Base-by-base conservation (phyloP, 805 yeast species). In the Starmerella asiatica region DNA sequence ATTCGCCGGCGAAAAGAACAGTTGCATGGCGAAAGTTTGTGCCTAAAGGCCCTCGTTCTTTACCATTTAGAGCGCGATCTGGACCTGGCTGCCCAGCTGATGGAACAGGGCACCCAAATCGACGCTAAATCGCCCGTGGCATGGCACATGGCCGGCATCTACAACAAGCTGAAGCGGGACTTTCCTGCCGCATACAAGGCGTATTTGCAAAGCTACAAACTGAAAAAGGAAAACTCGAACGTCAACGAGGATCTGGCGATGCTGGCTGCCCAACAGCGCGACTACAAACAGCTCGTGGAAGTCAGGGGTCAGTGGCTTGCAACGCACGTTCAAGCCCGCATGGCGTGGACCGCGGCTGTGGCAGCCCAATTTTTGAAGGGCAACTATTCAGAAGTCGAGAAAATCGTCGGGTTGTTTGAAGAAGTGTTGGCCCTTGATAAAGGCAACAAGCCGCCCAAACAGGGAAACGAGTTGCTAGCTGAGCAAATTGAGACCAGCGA, bases 121-220 rank as follows among this genome's bases (percentile, higher is more conserved):
- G 77, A 72, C 28, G 63, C 73, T 16, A 60, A 65, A 3, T 75
- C 83, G 50, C 76, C 82, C 38, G 71, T 85, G 34, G 79, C 81
- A 16, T 71, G 83, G 60, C 97, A 91, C 54, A 73, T 91, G 51
- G 69, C 82, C 4, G 97, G 95, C 16, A 75, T 88, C 38, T 79
- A 79, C 56, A 79, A 80, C 63, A 70, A 93, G 48, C 65, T 75
- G 21, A 68, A 73, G 33, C 75, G 73, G 48, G 70, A 79, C 47
- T 85, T 80, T 56, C 64, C 64, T 6, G 85, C 78, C 44, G 88
- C 97, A 5, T 76, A 79, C 39, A 74, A 75, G 56, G 79, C 81
- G 73, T 79, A 80, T 58, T 68, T 72, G 45, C 71, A 74, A 4
- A 82, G 96, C 4, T 62, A 76, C 51, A 79, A 76, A 47, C 73